Evolutionary conservation across 1,284 basidiomycete species (phyloP).

Genomic region (Trichosporon coremiiforme): DNA sequence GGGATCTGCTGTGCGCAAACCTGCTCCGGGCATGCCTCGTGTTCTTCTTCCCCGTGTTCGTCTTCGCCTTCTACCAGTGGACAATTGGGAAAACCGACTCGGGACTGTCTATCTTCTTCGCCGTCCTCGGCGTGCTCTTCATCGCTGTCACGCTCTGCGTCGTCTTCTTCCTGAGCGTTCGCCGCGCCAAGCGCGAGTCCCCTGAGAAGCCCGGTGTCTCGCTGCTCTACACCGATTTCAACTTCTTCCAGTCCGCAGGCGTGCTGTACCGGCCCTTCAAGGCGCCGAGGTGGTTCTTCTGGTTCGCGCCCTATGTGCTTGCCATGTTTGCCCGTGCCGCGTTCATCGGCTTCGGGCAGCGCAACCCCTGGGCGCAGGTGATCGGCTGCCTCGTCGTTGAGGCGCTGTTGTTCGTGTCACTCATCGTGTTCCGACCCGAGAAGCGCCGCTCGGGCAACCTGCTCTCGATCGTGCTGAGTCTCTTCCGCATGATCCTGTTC

Average conservation of each 20-base stretch:
- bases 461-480: conserved; percentile 45
- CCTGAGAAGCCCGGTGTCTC: conserved; percentile 42
- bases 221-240: conserved; percentile 52
- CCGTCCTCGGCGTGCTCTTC: conserved; percentile 63
- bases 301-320: conserved; percentile 55
- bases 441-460: conserved; percentile 56
- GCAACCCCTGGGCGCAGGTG: conserved; percentile 70
- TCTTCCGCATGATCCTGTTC: conserved; percentile 50
- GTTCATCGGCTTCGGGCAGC: conserved; percentile 71
- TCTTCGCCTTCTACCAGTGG: conserved; percentile 86
- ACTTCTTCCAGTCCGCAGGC: conserved; percentile 54
- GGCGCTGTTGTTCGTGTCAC: conserved; percentile 62
- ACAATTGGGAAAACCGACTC: conserved; percentile 71
- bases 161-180: conserved; percentile 43
- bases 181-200: conserved; percentile 40
- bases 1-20: conserved; percentile 54
- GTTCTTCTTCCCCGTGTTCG: conserved; percentile 67
- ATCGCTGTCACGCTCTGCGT: conserved; percentile 62
- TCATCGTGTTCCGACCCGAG: conserved; percentile 61
- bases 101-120: conserved; percentile 72
- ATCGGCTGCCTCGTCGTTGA: conserved; percentile 72
- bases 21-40: conserved; percentile 62
- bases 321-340: conserved; percentile 63
- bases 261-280: conserved; percentile 57
- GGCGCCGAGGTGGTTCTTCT: conserved; percentile 57